A percentile compares a stretch with the other conserved stretches of the same genome.
Conservation (phyloP, 2,329 filamentous ascomycete species). For the Beauveria pseudobassiana region DNA sequence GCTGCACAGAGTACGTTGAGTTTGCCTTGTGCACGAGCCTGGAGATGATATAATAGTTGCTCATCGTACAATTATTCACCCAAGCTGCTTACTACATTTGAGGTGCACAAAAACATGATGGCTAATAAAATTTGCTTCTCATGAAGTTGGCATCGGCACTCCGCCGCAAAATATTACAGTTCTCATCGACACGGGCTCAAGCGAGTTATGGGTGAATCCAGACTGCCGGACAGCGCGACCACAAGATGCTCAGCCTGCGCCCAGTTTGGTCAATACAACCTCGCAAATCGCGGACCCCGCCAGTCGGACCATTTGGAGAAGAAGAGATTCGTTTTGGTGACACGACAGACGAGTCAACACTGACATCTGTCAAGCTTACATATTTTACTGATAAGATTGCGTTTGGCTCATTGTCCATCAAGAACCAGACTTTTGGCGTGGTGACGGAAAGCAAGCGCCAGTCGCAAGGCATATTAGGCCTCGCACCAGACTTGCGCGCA, state of each 20-base stretch:
- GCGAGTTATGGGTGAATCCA: conserved; percentile 49
- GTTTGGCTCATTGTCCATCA: conserved; percentile 37
- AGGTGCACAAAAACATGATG: neutral
- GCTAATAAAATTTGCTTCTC: neutral
- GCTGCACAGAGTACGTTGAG: conserved; percentile 28
- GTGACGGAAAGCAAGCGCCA: conserved; percentile 37
- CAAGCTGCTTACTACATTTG: neutral
- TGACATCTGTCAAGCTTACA: conserved; percentile 32
- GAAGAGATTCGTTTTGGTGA: conserved; percentile 35
- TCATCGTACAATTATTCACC: neutral
- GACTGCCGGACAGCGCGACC: conserved; percentile 34
- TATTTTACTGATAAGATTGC: conserved; percentile 41
- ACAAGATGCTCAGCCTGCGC: conserved; percentile 29
- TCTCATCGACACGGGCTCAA: conserved; percentile 45
- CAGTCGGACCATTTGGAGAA: conserved; percentile 28
- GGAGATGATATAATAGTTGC: neutral
- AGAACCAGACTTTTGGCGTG: conserved; percentile 44
- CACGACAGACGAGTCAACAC: conserved; percentile 25
- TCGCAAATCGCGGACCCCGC: conserved; percentile 30
- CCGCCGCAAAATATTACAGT: conserved; percentile 37
- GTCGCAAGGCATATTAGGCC: conserved; percentile 44
- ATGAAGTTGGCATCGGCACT: conserved; percentile 34
- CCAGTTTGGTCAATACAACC: conserved; percentile 37
- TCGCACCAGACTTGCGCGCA: conserved; percentile 34
- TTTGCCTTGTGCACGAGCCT: neutral